phyloP scores from a whole-genome alignment of 371 early-diverging fungal genomes.

The Mortierella sp. region DNA sequence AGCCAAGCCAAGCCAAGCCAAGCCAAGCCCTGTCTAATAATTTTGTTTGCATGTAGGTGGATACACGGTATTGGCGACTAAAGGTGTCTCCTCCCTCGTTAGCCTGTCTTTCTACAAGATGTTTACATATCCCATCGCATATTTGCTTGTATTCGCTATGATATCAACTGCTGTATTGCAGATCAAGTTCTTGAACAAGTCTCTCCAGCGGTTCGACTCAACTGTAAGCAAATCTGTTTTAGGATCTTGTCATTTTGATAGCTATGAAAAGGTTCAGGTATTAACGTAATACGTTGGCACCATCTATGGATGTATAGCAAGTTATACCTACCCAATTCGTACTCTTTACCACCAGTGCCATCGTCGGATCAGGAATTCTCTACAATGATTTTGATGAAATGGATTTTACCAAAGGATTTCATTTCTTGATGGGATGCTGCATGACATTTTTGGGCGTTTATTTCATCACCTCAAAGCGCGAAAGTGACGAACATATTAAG shows the following conservation, averaged over 20 bases:
- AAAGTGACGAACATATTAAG: constrained; percentile 20
- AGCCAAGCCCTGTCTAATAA: background rate
- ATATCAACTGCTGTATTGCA: constrained; percentile 78
- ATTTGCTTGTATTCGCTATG: constrained; percentile 71
- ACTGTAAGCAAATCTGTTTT: constrained; percentile 59
- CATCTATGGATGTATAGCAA: constrained; percentile 53
- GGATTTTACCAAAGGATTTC: constrained; percentile 59
- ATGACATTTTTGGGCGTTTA: constrained; percentile 80
- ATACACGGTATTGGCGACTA: constrained; percentile 83
- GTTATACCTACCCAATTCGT: constrained; percentile 89
- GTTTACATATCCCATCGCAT: constrained; percentile 77
- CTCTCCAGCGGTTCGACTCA: constrained; percentile 77
- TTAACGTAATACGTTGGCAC: no score
- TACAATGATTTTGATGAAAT: constrained; percentile 81
- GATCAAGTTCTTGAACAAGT: constrained; percentile 79
- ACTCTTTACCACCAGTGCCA: constrained; percentile 81
- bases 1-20: no score
- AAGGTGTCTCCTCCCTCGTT: constrained; percentile 78
- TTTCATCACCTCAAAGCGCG: constrained; percentile 74
- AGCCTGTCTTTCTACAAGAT: constrained; percentile 73
- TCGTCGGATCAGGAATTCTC: constrained; percentile 78
- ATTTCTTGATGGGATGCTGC: constrained; percentile 71
- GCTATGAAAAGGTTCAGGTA: no score
- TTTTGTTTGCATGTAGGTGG: constrained; percentile 65
- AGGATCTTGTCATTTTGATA: no score